Conservation (phyloP, 257 asterid species). For the Jacaranda mimosifolia region DNA sequence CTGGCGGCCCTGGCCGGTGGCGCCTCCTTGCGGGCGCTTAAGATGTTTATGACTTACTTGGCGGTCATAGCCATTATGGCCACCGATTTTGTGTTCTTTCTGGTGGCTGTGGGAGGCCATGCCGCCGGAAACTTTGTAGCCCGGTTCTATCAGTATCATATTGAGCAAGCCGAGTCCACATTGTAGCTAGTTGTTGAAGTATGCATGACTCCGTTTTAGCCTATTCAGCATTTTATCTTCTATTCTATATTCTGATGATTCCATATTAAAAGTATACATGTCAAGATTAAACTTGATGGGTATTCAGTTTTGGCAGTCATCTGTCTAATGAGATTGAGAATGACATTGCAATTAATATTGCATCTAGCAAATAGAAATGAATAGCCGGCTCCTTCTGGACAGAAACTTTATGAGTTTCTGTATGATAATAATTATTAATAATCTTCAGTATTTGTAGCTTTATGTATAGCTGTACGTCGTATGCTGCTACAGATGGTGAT, state of each 20-base stretch:
- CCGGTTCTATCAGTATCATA: conserved; percentile 42
- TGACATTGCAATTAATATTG: too few relatives aligned
- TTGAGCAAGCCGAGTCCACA: conserved; percentile 38
- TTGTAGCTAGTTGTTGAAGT: conserved; percentile 20
- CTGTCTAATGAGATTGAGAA: too few relatives aligned
- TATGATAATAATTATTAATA: too few relatives aligned
- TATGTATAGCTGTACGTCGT: background rate
- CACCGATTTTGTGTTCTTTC: conserved; percentile 49
- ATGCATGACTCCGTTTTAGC: too few relatives aligned
- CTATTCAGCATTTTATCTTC: too few relatives aligned
- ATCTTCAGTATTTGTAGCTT: background rate
- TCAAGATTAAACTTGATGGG: too few relatives aligned
- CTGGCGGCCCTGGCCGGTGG: conserved; percentile 28
- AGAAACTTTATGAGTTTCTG: background rate
- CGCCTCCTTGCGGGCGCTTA: conserved; percentile 48
- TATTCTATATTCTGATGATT: too few relatives aligned
- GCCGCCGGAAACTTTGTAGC: conserved; percentile 56
- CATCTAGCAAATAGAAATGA: background rate
- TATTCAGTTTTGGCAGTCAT: too few relatives aligned
- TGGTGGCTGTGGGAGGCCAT: conserved; percentile 66
- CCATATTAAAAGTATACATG: too few relatives aligned
- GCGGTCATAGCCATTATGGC: conserved; percentile 49
- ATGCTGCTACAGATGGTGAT: too few relatives aligned
- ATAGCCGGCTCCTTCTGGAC: background rate
- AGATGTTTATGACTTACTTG: conserved; percentile 61